These are phyloP conservation scores for Echinosophora koreensis DNA, from an alignment of 306 rosid genomes.

Conservation along the genomic window DNA sequence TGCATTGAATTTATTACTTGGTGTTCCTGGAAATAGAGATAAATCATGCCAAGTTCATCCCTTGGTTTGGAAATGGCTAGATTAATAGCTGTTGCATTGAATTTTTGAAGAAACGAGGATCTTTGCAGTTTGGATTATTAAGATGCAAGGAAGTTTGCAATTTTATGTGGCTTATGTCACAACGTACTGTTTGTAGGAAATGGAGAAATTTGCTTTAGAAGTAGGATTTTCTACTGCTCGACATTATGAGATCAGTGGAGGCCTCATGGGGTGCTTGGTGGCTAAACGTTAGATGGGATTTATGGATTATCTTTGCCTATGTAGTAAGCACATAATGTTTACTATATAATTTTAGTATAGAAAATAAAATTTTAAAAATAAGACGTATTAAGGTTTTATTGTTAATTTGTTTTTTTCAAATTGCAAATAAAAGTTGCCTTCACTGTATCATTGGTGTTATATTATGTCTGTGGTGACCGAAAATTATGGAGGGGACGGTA, in stretches of 20 bases:
- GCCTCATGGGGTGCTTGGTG: constrained; percentile 92
- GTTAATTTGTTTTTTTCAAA: too few species aligned
- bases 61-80: constrained; percentile 88
- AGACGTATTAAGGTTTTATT: too few species aligned
- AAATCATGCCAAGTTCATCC: constrained; percentile 67
- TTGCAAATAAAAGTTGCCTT: too few species aligned
- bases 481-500: too few species aligned
- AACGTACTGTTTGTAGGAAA: too few species aligned
- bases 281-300: constrained; percentile 58
- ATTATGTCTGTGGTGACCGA: too few species aligned
- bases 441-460: too few species aligned
- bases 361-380: too few species aligned
- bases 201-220: constrained; percentile 82
- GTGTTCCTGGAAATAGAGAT: constrained; percentile 68
- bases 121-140: constrained; percentile 44
- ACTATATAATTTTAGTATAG: too few species aligned
- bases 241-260: constrained; percentile 86
- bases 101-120: constrained; percentile 84
- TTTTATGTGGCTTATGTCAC: too few species aligned
- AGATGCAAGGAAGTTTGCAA: constrained; percentile 75
- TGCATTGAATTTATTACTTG: constrained; percentile 86
- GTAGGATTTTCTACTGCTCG: constrained; percentile 79
- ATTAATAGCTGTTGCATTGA: too few species aligned
- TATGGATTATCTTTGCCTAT: constrained; percentile 13
- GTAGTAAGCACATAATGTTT: too few species aligned